Percentiles rank a stretch among this genome's conserved stretches.
Conservation (phyloP, 140 eudicot genomes). For the Senecio squalidus region DNA sequence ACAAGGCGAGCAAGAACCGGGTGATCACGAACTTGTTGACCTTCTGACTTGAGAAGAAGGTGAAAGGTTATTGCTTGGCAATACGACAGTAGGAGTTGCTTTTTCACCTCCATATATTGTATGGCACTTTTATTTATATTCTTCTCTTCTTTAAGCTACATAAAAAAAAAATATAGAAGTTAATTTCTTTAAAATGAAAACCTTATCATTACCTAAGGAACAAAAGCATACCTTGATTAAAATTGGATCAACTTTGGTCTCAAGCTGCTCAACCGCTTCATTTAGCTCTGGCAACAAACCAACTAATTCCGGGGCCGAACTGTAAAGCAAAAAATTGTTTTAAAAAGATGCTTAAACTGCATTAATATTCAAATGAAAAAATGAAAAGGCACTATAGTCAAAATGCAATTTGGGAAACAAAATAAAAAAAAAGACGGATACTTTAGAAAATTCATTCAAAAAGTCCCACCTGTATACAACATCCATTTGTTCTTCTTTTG, state of each 20-base stretch:
- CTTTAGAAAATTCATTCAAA: not conserved
- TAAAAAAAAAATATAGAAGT: slow-evolving; percentile 4
- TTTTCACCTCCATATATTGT: slow-evolving; percentile 81
- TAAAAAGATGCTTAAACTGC: not conserved
- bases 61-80: slow-evolving; percentile 88
- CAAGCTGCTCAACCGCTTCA: slow-evolving; percentile 73
- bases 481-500: slow-evolving; percentile 92
- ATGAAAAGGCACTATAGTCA: not conserved
- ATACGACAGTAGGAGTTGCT: slow-evolving; percentile 60
- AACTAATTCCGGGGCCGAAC: slow-evolving; percentile 87
- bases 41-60: slow-evolving; percentile 95
- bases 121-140: slow-evolving; percentile 43
- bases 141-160: slow-evolving; percentile 52
- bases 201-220: not conserved
- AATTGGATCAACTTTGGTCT: slow-evolving; percentile 71
- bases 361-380: not conserved
- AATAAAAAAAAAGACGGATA: not conserved
- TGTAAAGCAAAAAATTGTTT: slow-evolving; percentile 21
- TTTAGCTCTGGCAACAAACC: slow-evolving; percentile 77
- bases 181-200: not conserved
- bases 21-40: slow-evolving; percentile 86
- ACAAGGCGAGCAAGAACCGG: slow-evolving; percentile 88
- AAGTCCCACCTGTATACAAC: slow-evolving; percentile 59
- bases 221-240: slow-evolving; percentile 54
- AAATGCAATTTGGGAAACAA: not conserved